phyloP scores from a whole-genome alignment of 2,329 filamentous ascomycete species.

The Pseudogymnoascus sp. region DNA sequence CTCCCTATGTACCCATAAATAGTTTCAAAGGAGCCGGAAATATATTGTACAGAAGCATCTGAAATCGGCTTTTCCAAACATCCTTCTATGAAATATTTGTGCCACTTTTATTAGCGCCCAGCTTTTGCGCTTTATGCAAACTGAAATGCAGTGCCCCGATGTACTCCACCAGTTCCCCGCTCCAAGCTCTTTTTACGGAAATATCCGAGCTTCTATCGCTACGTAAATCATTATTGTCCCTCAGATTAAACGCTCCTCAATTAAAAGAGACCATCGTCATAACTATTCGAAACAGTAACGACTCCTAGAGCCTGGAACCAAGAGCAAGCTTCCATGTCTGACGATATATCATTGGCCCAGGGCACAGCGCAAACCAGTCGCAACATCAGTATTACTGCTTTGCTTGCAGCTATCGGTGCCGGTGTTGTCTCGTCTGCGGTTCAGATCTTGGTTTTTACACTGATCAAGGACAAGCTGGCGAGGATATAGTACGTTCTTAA shows the following conservation, averaged over 20 bases:
- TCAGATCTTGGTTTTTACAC: conserved; percentile 63
- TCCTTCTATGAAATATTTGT: background rate
- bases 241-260: background rate
- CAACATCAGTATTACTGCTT: conserved; percentile 27
- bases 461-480: conserved; percentile 70
- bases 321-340: background rate
- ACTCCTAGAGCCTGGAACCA: background rate
- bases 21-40: background rate
- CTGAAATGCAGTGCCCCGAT: background rate
- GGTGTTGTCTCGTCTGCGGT: conserved; percentile 28
- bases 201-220: background rate
- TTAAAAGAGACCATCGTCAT: background rate
- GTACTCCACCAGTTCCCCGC: background rate
- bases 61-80: background rate
- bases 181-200: background rate
- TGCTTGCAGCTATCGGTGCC: conserved; percentile 27
- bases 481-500: conserved; percentile 66
- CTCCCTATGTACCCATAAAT: background rate
- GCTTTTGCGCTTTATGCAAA: background rate
- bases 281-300: too few species aligned
- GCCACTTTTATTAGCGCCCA: background rate
- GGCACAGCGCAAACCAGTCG: conserved; percentile 21
- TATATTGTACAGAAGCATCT: background rate
- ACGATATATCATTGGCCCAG: background rate
- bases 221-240: too few species aligned